Conservation (phyloP, 768 basidiomycete species). For the Cystobasidiopsis lactophilus region DNA sequence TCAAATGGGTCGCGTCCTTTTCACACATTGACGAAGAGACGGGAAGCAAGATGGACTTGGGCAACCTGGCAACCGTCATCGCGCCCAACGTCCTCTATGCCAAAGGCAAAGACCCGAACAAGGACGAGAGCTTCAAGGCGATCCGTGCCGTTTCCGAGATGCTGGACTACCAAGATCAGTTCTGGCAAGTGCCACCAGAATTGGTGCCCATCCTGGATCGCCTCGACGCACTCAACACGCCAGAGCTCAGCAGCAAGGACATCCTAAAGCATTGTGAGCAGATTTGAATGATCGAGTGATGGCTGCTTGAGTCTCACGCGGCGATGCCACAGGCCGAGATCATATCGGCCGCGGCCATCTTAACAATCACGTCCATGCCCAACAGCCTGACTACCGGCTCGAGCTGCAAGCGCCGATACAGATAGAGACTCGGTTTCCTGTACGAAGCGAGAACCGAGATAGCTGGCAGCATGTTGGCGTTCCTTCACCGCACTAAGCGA, state of each 20-base stretch:
- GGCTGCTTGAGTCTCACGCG: no score
- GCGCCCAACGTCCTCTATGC: conserved; percentile 88
- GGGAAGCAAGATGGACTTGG: conserved; percentile 93
- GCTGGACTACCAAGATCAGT: conserved; percentile 82
- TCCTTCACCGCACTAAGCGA: no score
- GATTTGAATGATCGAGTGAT: no score
- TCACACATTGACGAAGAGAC: conserved; percentile 94
- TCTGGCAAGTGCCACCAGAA: conserved; percentile 39
- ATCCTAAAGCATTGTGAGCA: conserved; percentile 54
- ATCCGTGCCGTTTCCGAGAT: conserved; percentile 67
- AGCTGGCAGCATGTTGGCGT: no score
- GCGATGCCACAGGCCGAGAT: no score
- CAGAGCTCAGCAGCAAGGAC: conserved; percentile 78
- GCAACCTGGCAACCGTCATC: conserved; percentile 88
- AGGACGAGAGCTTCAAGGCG: conserved; percentile 79
- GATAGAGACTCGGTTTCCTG: no score
- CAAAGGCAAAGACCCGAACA: conserved; percentile 51
- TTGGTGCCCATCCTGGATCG: conserved; percentile 67
- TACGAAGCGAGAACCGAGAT: no score
- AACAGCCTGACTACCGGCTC: no score
- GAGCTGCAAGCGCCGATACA: no score
- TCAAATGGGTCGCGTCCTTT: conserved; percentile 99
- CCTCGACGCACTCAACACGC: conserved; percentile 73
- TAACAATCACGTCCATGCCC: no score
- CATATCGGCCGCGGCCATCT: no score